Evolutionary conservation across 108 stramenopile genomes (phyloP).

Genomic region (Fistulifera pelliculosa): DNA sequence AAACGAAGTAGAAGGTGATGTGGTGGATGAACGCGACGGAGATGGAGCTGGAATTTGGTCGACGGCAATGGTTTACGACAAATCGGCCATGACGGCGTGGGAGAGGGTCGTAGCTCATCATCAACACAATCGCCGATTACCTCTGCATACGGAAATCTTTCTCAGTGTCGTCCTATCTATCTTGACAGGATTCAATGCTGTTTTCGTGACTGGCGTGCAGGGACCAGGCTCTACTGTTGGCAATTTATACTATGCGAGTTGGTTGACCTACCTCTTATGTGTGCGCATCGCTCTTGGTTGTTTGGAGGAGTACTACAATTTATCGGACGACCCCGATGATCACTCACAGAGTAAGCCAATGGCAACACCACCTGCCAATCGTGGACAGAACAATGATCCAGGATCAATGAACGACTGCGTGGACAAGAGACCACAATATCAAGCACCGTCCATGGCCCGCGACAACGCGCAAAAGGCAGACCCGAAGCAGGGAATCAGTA

Average conservation of each 20-base stretch:
- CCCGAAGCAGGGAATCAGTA: background rate
- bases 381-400: too few relatives aligned
- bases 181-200: constrained; percentile 26
- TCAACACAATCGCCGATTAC: constrained; percentile 1
- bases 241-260: constrained; percentile 41
- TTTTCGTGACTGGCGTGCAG: constrained; percentile 32
- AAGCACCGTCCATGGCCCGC: background rate
- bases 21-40: too few relatives aligned
- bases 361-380: background rate
- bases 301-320: constrained; percentile 31
- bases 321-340: constrained; percentile 20
- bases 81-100: background rate
- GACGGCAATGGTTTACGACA: background rate
- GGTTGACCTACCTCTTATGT: constrained; percentile 29
- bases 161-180: constrained; percentile 18
- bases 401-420: background rate
- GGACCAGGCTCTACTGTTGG: constrained; percentile 44
- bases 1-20: too few relatives aligned
- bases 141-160: constrained; percentile 19
- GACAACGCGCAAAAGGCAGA: constrained; percentile 2
- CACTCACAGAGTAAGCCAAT: too few relatives aligned
- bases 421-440: background rate
- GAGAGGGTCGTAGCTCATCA: background rate
- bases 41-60: too few relatives aligned
- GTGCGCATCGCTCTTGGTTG: constrained; percentile 37